Percentiles rank a stretch among this genome's conserved stretches.
Evolutionary conservation across 2,329 filamentous ascomycete species (phyloP).

Genomic region (Colletotrichum camelliae): DNA sequence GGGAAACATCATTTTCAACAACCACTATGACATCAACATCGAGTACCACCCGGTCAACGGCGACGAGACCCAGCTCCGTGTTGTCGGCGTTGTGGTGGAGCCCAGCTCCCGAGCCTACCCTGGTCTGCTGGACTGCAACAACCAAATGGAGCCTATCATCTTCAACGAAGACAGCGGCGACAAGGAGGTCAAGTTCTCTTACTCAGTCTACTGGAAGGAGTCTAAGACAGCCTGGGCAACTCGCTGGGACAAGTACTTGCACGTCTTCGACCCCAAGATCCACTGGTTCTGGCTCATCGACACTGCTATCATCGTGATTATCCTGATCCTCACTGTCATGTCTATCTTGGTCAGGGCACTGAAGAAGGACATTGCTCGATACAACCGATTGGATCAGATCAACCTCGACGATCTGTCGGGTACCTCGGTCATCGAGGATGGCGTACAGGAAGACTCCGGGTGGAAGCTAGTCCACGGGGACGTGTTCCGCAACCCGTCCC

Average conservation of each 20-base stretch:
- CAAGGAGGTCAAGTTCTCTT: conserved; percentile 78
- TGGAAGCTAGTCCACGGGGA: conserved; percentile 99
- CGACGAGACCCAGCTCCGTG: conserved; percentile 73
- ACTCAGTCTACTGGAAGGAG: conserved; percentile 87
- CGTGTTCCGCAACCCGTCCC: conserved; percentile 88
- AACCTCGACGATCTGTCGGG: conserved; percentile 88
- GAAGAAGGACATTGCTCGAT: conserved; percentile 93
- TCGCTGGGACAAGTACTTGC: conserved; percentile 97
- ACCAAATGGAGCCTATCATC: conserved; percentile 60
- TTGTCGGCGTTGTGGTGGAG: conserved; percentile 90
- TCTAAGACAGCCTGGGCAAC: conserved; percentile 93
- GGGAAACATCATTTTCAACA: conserved; percentile 74
- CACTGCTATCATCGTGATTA: conserved; percentile 92
- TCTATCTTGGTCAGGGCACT: conserved; percentile 90
- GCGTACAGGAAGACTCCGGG: conserved; percentile 95
- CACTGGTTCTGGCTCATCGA: conserved; percentile 98
- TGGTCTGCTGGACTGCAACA: conserved; percentile 68
- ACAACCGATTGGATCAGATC: conserved; percentile 93
- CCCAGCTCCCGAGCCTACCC: conserved; percentile 73
- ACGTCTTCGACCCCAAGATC: conserved; percentile 96
- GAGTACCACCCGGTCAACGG: conserved; percentile 86
- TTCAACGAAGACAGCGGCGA: conserved; percentile 61
- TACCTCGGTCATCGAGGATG: conserved; percentile 81
- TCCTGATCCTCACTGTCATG: conserved; percentile 88
- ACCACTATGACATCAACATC: conserved; percentile 93